phyloP scores from a whole-genome alignment of 257 asterid genomes.

The Przewalskia tangutica region DNA sequence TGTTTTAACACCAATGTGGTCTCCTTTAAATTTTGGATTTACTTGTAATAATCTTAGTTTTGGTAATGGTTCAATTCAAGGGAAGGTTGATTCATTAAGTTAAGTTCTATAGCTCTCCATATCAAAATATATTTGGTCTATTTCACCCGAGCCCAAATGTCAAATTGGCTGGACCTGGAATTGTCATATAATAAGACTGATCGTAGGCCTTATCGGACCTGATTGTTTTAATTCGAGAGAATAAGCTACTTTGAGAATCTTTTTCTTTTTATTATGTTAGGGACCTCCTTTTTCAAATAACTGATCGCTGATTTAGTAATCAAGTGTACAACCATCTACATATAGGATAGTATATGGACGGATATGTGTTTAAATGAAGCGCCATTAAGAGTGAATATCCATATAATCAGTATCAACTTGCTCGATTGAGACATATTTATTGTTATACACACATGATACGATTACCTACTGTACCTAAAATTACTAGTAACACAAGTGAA shows the following conservation, averaged over 20 bases:
- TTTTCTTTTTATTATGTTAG: background rate
- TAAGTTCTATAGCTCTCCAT: background rate
- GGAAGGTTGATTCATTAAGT: background rate
- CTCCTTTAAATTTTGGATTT: background rate
- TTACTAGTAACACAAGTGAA: background rate
- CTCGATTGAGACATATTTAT: background rate
- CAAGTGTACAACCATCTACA: background rate
- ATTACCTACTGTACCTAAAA: background rate
- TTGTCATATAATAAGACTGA: no score
- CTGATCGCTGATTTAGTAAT: background rate
- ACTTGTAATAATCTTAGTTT: background rate
- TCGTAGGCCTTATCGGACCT: no score
- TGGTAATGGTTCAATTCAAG: background rate
- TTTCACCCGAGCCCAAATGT: background rate
- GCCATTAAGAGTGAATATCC: background rate
- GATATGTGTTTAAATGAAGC: background rate
- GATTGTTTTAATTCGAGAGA: background rate
- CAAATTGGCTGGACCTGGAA: background rate
- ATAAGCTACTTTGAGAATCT: background rate
- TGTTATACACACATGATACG: background rate
- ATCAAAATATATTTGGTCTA: background rate
- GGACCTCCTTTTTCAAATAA: background rate
- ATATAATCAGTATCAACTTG: background rate
- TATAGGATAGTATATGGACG: background rate
- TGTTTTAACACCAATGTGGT: background rate